Evolutionary conservation across 2,329 filamentous ascomycete genomes (phyloP).

Genomic region (Lasiodiplodia sp.): DNA sequence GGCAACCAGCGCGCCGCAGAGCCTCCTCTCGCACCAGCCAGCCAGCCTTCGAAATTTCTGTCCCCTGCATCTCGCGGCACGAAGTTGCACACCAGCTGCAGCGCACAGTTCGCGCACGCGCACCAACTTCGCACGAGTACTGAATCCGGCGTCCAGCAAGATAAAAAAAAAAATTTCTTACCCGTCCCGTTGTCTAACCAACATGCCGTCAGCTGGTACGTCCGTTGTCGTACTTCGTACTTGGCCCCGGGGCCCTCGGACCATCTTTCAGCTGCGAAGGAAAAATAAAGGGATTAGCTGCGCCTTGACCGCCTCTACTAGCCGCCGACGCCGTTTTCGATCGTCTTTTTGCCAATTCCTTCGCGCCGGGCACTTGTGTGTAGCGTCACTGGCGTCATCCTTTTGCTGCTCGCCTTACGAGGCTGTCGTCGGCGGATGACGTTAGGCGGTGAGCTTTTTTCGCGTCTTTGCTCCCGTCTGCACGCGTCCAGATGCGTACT

Average conservation of each 20-base stretch:
- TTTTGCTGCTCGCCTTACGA: background rate
- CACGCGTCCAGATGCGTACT: background rate
- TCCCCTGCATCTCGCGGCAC: background rate
- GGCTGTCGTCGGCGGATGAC: background rate
- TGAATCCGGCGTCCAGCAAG: no score
- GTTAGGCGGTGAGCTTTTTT: background rate
- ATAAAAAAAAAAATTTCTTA: no score
- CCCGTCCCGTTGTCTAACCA: background rate
- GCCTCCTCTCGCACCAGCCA: background rate
- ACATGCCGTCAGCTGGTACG: background rate
- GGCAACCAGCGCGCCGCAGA: background rate
- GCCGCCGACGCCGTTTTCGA: constrained; percentile 9
- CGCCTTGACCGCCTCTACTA: background rate
- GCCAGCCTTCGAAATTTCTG: background rate
- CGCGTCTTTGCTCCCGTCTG: background rate
- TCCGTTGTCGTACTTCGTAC: background rate
- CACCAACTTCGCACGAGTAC: no score
- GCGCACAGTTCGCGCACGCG: background rate
- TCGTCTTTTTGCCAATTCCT: background rate
- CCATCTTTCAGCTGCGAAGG: background rate
- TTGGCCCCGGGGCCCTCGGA: background rate
- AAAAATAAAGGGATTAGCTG: background rate
- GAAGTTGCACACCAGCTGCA: background rate
- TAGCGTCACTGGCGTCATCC: background rate
- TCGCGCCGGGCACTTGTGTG: constrained; percentile 2